Evolutionary conservation across 2,329 filamentous ascomycete species (phyloP).

Genomic region (Setomelanomma holmii): DNA sequence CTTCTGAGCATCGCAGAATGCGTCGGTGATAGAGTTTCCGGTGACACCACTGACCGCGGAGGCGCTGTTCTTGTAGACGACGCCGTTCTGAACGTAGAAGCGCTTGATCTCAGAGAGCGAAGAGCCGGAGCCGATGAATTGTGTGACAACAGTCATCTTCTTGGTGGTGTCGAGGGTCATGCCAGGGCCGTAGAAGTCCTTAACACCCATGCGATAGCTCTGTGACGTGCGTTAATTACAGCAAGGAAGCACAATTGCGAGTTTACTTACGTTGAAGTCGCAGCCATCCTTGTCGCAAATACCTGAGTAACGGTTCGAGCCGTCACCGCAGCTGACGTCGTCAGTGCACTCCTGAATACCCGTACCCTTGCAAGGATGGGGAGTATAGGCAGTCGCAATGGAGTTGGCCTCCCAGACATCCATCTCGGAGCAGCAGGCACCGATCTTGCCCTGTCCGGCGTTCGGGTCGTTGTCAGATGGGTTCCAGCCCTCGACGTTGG

Average conservation of each 20-base stretch:
- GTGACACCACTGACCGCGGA: conserved; percentile 55
- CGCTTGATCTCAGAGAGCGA: conserved; percentile 56
- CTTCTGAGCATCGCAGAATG: conserved; percentile 66
- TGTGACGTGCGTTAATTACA: conserved; percentile 8
- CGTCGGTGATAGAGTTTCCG: conserved; percentile 63
- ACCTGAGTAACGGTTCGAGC: conserved; percentile 64
- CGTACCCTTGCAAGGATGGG: conserved; percentile 66
- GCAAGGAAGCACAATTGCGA: neutral
- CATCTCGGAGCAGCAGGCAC: conserved; percentile 73
- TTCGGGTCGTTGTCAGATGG: conserved; percentile 62
- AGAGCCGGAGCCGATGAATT: conserved; percentile 56
- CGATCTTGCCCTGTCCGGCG: conserved; percentile 60
- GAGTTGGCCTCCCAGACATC: conserved; percentile 76
- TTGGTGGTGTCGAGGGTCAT: conserved; percentile 54
- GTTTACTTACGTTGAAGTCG: conserved; percentile 57
- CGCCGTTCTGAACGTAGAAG: conserved; percentile 59
- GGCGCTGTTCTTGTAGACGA: conserved; percentile 55
- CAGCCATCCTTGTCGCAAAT: conserved; percentile 74
- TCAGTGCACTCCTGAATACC: conserved; percentile 62
- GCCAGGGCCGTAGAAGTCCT: conserved; percentile 67
- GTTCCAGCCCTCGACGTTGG: conserved; percentile 63
- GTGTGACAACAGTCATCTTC: conserved; percentile 59
- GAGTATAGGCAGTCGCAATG: conserved; percentile 69
- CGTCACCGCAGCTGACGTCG: conserved; percentile 46
- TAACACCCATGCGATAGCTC: conserved; percentile 68